phyloP scores from a whole-genome alignment of 306 rosid genomes.

The Glycyrrhiza uralensis region DNA sequence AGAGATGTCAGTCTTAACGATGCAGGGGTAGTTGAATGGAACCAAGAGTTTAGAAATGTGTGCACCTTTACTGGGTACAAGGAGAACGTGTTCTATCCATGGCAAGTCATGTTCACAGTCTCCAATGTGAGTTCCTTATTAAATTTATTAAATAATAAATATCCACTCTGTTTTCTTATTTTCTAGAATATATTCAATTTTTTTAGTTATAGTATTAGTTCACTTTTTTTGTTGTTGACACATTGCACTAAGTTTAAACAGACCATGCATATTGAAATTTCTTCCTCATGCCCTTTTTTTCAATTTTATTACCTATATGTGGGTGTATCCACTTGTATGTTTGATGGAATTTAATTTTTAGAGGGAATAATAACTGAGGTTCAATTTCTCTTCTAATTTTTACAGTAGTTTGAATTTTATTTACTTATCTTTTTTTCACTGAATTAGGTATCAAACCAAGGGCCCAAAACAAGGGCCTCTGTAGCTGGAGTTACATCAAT shows the following conservation, averaged over 20 bases:
- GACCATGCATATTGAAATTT: background rate
- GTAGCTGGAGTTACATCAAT: slow-evolving; percentile 53
- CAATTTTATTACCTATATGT: background rate
- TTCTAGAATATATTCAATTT: background rate
- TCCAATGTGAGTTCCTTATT: slow-evolving; percentile 49
- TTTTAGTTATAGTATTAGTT: background rate
- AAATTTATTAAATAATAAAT: background rate
- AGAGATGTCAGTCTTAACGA: slow-evolving; percentile 41
- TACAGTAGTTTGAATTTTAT: background rate
- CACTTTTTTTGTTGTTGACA: background rate
- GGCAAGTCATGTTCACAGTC: slow-evolving; percentile 67
- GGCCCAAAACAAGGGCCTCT: slow-evolving; percentile 48
- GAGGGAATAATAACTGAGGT: background rate
- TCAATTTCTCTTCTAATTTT: background rate
- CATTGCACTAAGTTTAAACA: background rate
- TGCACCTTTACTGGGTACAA: slow-evolving; percentile 52
- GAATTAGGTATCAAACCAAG: slow-evolving; percentile 57
- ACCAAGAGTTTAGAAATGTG: slow-evolving; percentile 58
- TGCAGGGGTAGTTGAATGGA: slow-evolving; percentile 56
- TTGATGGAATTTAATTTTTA: background rate
- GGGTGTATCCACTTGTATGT: background rate
- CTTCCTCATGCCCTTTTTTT: background rate
- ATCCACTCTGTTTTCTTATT: background rate
- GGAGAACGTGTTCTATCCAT: slow-evolving; percentile 68
- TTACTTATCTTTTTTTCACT: background rate